These are phyloP conservation scores for Lipomyces chichibuensis DNA, from an alignment of 805 yeast genomes.

Conservation along the genomic window DNA sequence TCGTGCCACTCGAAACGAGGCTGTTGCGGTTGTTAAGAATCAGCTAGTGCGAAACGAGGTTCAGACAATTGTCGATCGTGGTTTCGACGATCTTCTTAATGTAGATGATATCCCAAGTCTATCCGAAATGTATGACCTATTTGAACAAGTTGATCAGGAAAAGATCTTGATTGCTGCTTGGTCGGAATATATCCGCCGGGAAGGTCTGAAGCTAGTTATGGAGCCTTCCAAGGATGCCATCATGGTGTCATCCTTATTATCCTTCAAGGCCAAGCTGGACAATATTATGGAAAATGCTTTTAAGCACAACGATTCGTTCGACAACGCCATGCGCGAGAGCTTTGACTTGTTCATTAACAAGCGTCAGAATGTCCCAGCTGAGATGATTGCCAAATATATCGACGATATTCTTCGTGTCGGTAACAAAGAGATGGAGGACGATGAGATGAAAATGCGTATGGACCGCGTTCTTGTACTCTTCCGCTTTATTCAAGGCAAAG, in stretches of 20 bases:
- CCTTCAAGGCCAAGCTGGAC: conserved; percentile 29
- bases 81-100: conserved; percentile 26
- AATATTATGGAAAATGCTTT: conserved; percentile 18
- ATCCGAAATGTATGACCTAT: conserved; percentile 15
- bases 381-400: conserved; percentile 40
- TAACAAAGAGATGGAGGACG: conserved; percentile 46
- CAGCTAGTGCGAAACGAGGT: conserved; percentile 16
- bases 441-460: conserved; percentile 53
- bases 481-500: conserved; percentile 75
- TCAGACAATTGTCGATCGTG: conserved; percentile 15
- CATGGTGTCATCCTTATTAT: conserved; percentile 33
- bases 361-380: conserved; percentile 39
- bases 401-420: conserved; percentile 41
- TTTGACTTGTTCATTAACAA: conserved; percentile 36
- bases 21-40: conserved; percentile 14
- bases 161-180: conserved; percentile 21
- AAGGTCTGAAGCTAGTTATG: conserved; percentile 27
- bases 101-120: conserved; percentile 19
- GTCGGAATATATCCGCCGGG: conserved; percentile 25
- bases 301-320: conserved; percentile 24
- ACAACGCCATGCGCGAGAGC: conserved; percentile 32
- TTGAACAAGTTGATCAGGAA: conserved; percentile 12
- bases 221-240: conserved; percentile 29
- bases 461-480: conserved; percentile 63
- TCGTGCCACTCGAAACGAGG: conserved; percentile 19